Base-by-base conservation (phyloP, 2,329 filamentous ascomycete genomes). In the Immersiporthe knoxdaviesiana region DNA sequence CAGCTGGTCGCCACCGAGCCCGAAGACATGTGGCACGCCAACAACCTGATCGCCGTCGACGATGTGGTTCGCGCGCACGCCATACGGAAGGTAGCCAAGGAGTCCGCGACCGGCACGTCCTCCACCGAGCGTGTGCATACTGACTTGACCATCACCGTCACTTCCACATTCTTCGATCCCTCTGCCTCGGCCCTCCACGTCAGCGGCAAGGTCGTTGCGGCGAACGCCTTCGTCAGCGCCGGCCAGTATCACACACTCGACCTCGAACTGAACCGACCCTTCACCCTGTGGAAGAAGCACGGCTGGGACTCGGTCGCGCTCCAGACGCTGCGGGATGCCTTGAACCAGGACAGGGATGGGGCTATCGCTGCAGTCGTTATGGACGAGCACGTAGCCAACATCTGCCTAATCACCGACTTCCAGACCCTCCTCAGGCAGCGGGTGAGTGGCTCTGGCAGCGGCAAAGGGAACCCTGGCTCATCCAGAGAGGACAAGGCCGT, bases 291-390 rank as follows among this genome's bases (percentile, higher is more conserved):
- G 81, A 98, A 98, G 81, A 87, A 87, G 52, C 82, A 88, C 11
- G 90, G 94, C 56, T 99, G 96, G 96, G 96, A 99, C 79, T 94
- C 91, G 73, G 90, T 99, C 14, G 92, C 94, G 3, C 83, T 91
- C 62, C 90, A 92, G 70, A 91, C 92, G 60, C 85, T 99, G 14
- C 84, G 87, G 68, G 93, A 97, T 78, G 91, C 94, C 0, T 85
- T 95, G 18, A 90, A 92, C 74, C 89, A 92, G 74, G 91, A 93
- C 73, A 90, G 91, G 75, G 90, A 92, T 71, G 94, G 93, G 0
- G 91, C 95, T 71, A 86, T 97, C 24, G 93, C 94, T 67, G 95
- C 96, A 0, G 91, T 98, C 0, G 92, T 98, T 32, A 95, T 99
- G 91, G 92, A 97, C 75, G 95, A 98, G 75, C 92, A 92, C 21